Evolutionary conservation across 2,329 filamentous ascomycete genomes (phyloP).

Genomic region (Dryadomyces quercus-mongolicae): DNA sequence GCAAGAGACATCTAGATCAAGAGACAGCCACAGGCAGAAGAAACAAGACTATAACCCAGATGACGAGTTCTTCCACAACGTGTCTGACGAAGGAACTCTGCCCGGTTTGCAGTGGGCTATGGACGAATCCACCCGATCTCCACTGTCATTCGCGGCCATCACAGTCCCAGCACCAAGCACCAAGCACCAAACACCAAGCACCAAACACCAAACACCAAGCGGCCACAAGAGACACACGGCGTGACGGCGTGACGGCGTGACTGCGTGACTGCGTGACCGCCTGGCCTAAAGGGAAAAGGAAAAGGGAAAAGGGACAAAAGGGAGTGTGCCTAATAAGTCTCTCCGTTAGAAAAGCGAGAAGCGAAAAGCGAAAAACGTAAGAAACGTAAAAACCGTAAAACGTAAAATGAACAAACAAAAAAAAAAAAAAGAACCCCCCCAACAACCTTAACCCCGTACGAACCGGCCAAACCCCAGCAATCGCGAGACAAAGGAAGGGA

Average conservation of each 20-base stretch:
- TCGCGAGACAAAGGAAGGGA: too few relatives aligned
- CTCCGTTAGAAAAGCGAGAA: not conserved
- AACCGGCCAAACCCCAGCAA: too few relatives aligned
- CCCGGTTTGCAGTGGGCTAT: not conserved
- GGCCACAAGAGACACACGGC: not conserved
- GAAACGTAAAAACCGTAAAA: not conserved
- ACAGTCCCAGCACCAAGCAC: not conserved
- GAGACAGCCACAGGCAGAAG: too few relatives aligned
- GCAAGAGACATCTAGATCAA: too few relatives aligned
- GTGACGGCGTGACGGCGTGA: not conserved
- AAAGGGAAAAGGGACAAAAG: too few relatives aligned
- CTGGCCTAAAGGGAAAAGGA: not conserved
- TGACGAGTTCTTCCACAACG: not conserved
- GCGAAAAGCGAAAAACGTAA: not conserved
- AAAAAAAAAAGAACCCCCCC: not conserved
- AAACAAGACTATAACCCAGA: too few relatives aligned
- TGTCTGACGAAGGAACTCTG: not conserved
- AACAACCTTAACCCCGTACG: too few relatives aligned
- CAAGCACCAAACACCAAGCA: not conserved
- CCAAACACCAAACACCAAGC: not conserved
- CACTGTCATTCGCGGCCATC: not conserved
- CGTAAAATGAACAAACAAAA: not conserved
- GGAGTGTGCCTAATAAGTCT: not conserved
- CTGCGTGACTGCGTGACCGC: not conserved
- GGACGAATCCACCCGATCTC: not conserved